Conservation (phyloP, 2,329 filamentous ascomycete species). For the Neoarthrinium moseri region DNA sequence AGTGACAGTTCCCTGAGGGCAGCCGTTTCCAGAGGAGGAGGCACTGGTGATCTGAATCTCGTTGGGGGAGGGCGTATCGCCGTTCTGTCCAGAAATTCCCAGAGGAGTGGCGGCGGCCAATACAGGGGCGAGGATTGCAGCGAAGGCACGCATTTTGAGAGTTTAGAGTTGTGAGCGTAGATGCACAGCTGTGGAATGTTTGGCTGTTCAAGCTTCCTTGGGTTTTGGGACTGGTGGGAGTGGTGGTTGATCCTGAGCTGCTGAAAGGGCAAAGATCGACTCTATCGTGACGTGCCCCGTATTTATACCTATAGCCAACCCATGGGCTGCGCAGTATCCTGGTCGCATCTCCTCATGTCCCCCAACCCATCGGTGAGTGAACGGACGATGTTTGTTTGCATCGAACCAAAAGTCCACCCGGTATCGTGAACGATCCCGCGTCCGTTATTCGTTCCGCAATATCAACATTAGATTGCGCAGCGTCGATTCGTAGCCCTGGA, state of each 20-base stretch:
- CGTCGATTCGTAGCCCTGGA: slow-evolving; percentile 17
- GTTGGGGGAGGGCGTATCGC: slow-evolving; percentile 35
- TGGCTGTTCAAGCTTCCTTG: too few species aligned
- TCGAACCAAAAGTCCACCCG: too few species aligned
- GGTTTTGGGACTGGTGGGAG: not conserved
- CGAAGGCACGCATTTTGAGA: slow-evolving; percentile 35
- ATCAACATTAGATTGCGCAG: slow-evolving; percentile 18
- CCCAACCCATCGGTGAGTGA: too few species aligned
- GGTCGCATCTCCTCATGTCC: too few species aligned
- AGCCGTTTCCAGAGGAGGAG: slow-evolving; percentile 42
- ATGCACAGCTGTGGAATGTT: too few species aligned
- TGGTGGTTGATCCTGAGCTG: slow-evolving; percentile 9
- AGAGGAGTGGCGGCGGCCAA: slow-evolving; percentile 36
- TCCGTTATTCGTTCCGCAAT: slow-evolving; percentile 14
- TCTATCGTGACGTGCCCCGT: slow-evolving; percentile 16
- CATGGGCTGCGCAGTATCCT: too few species aligned
- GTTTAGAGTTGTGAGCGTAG: too few species aligned
- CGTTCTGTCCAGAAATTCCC: slow-evolving; percentile 24
- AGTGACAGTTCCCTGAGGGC: slow-evolving; percentile 41
- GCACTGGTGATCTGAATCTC: slow-evolving; percentile 39
- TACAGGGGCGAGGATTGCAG: slow-evolving; percentile 30
- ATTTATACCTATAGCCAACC: slow-evolving; percentile 23
- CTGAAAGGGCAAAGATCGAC: slow-evolving; percentile 23
- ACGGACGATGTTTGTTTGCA: too few species aligned
- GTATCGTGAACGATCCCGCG: too few species aligned